Evolutionary conservation across 208 protist species (phyloP), one percentile per base, ranked within the genome.

Genomic region (Acanthamoeba rhysodes): DNA sequence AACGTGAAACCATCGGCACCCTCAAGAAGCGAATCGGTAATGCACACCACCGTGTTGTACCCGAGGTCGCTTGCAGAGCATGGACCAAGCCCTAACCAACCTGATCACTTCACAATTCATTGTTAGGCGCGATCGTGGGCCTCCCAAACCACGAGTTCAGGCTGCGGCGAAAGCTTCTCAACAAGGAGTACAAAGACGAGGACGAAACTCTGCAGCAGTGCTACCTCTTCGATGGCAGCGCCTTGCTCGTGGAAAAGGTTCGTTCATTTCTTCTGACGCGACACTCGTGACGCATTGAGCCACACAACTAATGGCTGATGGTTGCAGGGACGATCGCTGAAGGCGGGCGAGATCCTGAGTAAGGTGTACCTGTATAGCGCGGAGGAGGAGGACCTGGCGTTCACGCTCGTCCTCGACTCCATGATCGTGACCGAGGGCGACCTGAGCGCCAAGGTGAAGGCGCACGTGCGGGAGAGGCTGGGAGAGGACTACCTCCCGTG

Each of bases 171-270:
- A 94, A 94, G 90, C 68, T 94, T 27, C 90, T 94, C 29, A 80
- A 72, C 57, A 94, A 94, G 48, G 90, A 94, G 34, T 80, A 80
- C 57, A 94, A 94, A 34, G 90, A 94, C 41, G 90, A 94, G 48
- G 24, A 72, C 59, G 41, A 72, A 5, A 66, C 90, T 4, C 90
- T 94, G 5, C 68, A 82, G 41, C 45, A 72, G 48, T 80, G 66
- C 66, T 94, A 29, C 41, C 66, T 94, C 6, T 94, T 94, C 80
- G 64, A 94, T n/a, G 62, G 90, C 27, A 94, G 90, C 29, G 90
- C 90, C 27, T 24, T 94, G 20, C 34, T 94, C 9, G 90, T 94
- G 8, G 90, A 94, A 41, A 72, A 94, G 53, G 87, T 41, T 29
- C 18, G 6, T 4, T 48, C 80, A 10, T 84, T 18, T 27, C 70